Percentiles rank a stretch among this genome's conserved stretches.
Conservation (phyloP, 805 yeast species). For the Candida suzukii region DNA sequence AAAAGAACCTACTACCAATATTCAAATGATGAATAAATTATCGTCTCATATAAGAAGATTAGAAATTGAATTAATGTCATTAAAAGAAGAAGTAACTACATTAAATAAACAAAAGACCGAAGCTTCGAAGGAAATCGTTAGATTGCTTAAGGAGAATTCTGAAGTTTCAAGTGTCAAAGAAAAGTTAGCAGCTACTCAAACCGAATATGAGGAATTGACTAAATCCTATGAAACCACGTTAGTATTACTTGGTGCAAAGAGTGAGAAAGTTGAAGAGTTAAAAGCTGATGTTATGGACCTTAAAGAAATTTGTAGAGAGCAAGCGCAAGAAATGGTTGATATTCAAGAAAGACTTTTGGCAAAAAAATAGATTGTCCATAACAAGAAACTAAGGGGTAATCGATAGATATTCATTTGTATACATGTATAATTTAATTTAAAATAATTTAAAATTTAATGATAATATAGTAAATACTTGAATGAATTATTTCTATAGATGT, state of each 20-base stretch:
- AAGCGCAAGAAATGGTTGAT: slow-evolving; percentile 80
- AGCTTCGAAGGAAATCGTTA: slow-evolving; percentile 62
- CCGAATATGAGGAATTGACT: slow-evolving; percentile 11
- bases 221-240: slow-evolving; percentile 40
- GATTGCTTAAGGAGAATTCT: slow-evolving; percentile 49
- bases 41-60: slow-evolving; percentile 70
- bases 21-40: slow-evolving; percentile 69
- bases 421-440: too few species aligned
- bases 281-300: slow-evolving; percentile 84
- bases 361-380: not conserved
- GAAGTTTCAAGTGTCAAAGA: slow-evolving; percentile 27
- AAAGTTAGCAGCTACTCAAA: slow-evolving; percentile 14
- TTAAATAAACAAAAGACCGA: slow-evolving; percentile 52
- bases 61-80: slow-evolving; percentile 66
- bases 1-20: slow-evolving; percentile 17
- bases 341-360: slow-evolving; percentile 31
- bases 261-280: slow-evolving; percentile 79
- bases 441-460: too few species aligned
- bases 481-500: too few species aligned
- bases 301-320: slow-evolving; percentile 75
- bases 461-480: too few species aligned
- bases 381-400: too few species aligned
- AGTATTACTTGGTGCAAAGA: slow-evolving; percentile 76
- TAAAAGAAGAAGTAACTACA: slow-evolving; percentile 54
- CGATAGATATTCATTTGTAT: too few species aligned